Percentiles rank a stretch among this genome's conserved stretches.
Conservation (phyloP, 2,329 filamentous ascomycete genomes). For the Lasiodiplodia sp. region DNA sequence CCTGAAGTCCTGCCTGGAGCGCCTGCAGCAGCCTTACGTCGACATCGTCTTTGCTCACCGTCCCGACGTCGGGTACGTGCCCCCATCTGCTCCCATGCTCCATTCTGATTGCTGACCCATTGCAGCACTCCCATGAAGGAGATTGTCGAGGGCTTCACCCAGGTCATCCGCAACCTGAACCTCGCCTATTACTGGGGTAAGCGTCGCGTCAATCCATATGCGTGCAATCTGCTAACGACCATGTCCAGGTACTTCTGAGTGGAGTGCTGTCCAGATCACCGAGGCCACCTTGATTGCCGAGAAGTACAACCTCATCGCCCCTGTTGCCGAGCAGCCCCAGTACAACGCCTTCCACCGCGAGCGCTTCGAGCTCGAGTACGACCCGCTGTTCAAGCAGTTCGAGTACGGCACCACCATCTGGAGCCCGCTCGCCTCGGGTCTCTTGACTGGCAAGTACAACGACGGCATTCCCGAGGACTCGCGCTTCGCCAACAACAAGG, state of each 20-base stretch:
- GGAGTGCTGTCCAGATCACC: slow-evolving; percentile 65
- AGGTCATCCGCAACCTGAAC: slow-evolving; percentile 62
- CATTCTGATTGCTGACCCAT: slow-evolving; percentile 3
- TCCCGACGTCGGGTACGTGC: slow-evolving; percentile 56
- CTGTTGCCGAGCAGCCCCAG: slow-evolving; percentile 62
- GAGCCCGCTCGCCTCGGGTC: slow-evolving; percentile 62
- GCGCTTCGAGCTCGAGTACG: slow-evolving; percentile 68
- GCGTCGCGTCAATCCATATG: too few species aligned
- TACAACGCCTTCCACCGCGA: slow-evolving; percentile 69
- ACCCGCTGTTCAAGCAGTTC: slow-evolving; percentile 63
- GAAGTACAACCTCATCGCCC: slow-evolving; percentile 68
- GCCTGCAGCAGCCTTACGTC: slow-evolving; percentile 71
- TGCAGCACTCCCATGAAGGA: slow-evolving; percentile 66
- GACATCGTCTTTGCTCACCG: slow-evolving; percentile 70
- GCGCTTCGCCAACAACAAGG: slow-evolving; percentile 65
- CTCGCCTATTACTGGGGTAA: slow-evolving; percentile 68
- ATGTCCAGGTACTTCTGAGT: slow-evolving; percentile 59
- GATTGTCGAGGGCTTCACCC: slow-evolving; percentile 64
- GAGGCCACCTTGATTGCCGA: slow-evolving; percentile 67
- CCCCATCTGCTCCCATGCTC: not conserved
- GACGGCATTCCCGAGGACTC: slow-evolving; percentile 67
- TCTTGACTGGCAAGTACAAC: slow-evolving; percentile 71
- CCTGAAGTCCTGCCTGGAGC: slow-evolving; percentile 63
- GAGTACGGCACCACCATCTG: slow-evolving; percentile 65
- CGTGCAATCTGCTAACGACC: not conserved